Percentiles rank a stretch among this genome's conserved stretches.
Evolutionary conservation across 2,329 filamentous ascomycete species (phyloP).

Genomic region (Fusarium lateritium): DNA sequence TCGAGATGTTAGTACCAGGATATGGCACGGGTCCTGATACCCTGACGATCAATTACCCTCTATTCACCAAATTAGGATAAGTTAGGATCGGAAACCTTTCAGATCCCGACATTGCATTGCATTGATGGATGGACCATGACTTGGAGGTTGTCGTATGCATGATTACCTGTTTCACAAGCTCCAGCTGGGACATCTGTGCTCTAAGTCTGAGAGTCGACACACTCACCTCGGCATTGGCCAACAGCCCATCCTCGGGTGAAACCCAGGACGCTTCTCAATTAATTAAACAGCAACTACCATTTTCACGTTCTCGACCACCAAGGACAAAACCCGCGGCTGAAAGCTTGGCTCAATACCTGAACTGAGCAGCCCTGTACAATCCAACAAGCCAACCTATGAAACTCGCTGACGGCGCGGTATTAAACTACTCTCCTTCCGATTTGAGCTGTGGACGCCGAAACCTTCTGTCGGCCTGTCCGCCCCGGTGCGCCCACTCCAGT

Average conservation of each 20-base stretch:
- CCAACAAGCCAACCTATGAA: background rate
- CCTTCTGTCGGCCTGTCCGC: constrained; percentile 44
- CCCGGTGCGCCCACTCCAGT: constrained; percentile 25
- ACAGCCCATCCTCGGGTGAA: constrained; percentile 5
- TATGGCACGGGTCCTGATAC: constrained; percentile 20
- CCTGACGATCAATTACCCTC: constrained; percentile 36
- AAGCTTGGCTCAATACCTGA: constrained; percentile 26
- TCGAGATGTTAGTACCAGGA: constrained; percentile 12
- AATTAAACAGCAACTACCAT: background rate
- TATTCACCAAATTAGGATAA: constrained; percentile 36
- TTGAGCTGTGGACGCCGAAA: constrained; percentile 39
- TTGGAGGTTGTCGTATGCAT: constrained; percentile 14
- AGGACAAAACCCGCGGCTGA: constrained; percentile 8
- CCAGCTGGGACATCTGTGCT: constrained; percentile 10
- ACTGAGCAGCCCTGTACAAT: background rate
- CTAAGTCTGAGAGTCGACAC: no score
- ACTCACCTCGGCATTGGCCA: background rate
- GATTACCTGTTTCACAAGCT: constrained; percentile 25
- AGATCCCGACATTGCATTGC: constrained; percentile 15
- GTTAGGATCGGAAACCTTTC: constrained; percentile 1
- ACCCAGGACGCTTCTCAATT: background rate
- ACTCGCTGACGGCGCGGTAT: constrained; percentile 4
- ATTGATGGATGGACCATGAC: background rate
- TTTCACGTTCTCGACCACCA: background rate
- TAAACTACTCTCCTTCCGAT: constrained; percentile 33